Conservation (phyloP, 192 early-diverging fungal species). For the Piromyces sp. region DNA sequence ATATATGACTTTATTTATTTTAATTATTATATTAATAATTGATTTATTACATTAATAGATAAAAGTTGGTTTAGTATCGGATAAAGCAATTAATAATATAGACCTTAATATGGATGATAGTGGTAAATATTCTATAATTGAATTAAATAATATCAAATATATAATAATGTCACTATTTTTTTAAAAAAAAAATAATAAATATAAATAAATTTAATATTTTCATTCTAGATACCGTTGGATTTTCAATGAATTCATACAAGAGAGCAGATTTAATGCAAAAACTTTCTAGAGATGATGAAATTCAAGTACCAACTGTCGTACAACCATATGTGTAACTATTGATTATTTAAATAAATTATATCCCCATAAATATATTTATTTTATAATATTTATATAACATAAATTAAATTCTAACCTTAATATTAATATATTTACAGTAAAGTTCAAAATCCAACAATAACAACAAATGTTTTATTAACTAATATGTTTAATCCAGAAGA, state of each 20-base stretch:
- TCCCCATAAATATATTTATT: no score
- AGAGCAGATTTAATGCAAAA: conserved; percentile 69
- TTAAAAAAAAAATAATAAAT: no score
- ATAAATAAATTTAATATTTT: no score
- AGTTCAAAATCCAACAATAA: conserved; percentile 33
- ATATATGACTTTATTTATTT: no score
- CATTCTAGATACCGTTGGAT: conserved; percentile 34
- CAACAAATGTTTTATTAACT: conserved; percentile 48
- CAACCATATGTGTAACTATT: not conserved
- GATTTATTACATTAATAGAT: conserved; percentile 19
- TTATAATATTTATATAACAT: not conserved
- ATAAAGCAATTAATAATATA: conserved; percentile 31
- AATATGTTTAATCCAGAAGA: conserved; percentile 78
- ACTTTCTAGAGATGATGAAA: conserved; percentile 30
- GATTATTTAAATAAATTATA: no score
- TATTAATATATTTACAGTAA: conserved; percentile 11
- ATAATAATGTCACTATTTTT: no score
- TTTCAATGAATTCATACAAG: conserved; percentile 48
- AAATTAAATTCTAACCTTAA: not conserved
- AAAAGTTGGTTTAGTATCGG: conserved; percentile 55
- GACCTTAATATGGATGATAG: not conserved
- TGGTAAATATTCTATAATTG: not conserved
- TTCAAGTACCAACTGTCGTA: conserved; percentile 5
- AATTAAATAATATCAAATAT: no score
- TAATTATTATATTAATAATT: no score